Evolutionary conservation across 2,329 filamentous ascomycete species (phyloP), one percentile per base, ranked within the genome.

Genomic region (Xylaria sp.): DNA sequence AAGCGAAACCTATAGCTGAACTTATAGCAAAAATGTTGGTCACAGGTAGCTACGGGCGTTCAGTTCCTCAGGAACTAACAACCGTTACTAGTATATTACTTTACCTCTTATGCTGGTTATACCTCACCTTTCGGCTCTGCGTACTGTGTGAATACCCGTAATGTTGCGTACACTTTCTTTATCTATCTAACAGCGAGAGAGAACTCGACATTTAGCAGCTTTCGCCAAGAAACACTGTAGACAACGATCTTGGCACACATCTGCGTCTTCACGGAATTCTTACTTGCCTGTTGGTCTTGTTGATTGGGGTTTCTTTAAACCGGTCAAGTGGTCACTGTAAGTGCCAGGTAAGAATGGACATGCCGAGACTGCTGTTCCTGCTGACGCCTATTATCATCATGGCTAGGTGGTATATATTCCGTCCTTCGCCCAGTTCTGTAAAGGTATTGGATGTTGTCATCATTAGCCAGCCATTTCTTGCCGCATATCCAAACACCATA

Each of bases 401-500:
- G 44, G 36, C 31, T 28, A n/a, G 31, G 17, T 36, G 13, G 51
- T 56, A 56, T 17, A 49, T 58, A 53, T 56, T 59, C 59, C 44
- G 23, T 33, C 49, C 15, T 42, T 51, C 58, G 51, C 49, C 42
- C 49, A 36, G 28, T 38, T 42, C 36, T 20, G 49, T 31, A 57
- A 31, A 40, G 33, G 31, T 40, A 38, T 38, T 46, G 40, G 65
- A 33, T 28, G 38, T 66, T 59, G 53, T 53, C 58, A 62, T 59
- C 28, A 59, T 60, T 36, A 54, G 36, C 31, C 65, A 36, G 38
- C 51, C 20, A 20, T 51, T 60, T 40, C 36, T 54, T 54, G 38
- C 61, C 61, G 61, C 66, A 57, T 65, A 61, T 46, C n/a, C 36
- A 58, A 58, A 61, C 58, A 65, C 26, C 62, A 44, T 33, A 60